A percentile compares a stretch with the other conserved stretches of the same genome.
These are phyloP conservation scores for Diplotaxis tenuifolia DNA, from an alignment of 345 rosid genomes.

Conservation along the genomic window DNA sequence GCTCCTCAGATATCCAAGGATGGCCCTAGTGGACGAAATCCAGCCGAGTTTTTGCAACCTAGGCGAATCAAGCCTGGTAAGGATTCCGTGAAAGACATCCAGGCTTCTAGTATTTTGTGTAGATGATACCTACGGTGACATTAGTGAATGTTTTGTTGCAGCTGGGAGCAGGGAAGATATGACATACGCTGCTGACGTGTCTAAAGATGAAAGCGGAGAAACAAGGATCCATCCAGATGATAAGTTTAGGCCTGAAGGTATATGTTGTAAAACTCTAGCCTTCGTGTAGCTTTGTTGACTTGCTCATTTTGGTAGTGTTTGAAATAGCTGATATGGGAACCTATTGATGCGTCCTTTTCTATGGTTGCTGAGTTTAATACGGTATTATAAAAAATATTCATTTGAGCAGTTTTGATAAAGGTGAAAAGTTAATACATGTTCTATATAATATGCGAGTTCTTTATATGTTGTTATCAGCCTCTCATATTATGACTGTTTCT, in stretches of 20 bases:
- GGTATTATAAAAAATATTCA: not conserved
- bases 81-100: slow-evolving; percentile 20
- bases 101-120: slow-evolving; percentile 11
- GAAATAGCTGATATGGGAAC: slow-evolving; percentile 15
- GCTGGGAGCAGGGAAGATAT: slow-evolving; percentile 75
- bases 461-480: not conserved
- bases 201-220: slow-evolving; percentile 47
- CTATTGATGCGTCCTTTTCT: not conserved
- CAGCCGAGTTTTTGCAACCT: slow-evolving; percentile 48
- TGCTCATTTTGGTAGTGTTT: not conserved
- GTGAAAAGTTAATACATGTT: slow-evolving; percentile 4
- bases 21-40: slow-evolving; percentile 52
- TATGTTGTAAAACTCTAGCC: not conserved
- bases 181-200: slow-evolving; percentile 43
- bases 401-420: slow-evolving; percentile 6
- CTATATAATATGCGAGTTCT: not conserved
- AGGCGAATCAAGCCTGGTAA: slow-evolving; percentile 69
- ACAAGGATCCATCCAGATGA: slow-evolving; percentile 52
- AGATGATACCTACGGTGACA: not conserved
- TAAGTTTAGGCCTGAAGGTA: slow-evolving; percentile 62
- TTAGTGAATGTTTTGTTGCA: slow-evolving; percentile 38
- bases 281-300: slow-evolving; percentile 21
- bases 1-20: slow-evolving; percentile 78
- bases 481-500: slow-evolving; percentile 15
- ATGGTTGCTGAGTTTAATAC: not conserved